Conservation (phyloP, 2,329 filamentous ascomycete species). For the Hirsutella thompsonii region DNA sequence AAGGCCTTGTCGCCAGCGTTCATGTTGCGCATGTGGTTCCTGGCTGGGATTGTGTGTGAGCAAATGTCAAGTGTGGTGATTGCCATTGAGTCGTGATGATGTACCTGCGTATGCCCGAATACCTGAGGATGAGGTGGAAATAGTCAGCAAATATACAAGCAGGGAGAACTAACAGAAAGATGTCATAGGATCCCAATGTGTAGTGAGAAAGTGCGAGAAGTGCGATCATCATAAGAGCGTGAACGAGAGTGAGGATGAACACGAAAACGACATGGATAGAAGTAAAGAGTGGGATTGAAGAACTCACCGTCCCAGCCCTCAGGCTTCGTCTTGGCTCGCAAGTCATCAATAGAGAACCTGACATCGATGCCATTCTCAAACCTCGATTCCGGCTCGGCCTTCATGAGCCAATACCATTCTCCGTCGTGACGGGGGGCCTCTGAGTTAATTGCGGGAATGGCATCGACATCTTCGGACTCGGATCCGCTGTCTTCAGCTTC, state of each 20-base stretch:
- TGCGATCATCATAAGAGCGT: too few relatives aligned
- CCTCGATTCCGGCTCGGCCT: slow-evolving; percentile 78
- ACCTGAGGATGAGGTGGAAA: slow-evolving; percentile 16
- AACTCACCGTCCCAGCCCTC: slow-evolving; percentile 82
- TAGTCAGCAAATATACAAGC: not conserved
- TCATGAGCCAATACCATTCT: slow-evolving; percentile 64
- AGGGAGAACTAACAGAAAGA: too few relatives aligned
- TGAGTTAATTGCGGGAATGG: slow-evolving; percentile 23
- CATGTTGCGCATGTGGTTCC: slow-evolving; percentile 88
- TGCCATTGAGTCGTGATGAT: not conserved
- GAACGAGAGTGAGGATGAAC: too few relatives aligned
- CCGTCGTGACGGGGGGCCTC: slow-evolving; percentile 26
- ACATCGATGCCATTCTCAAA: slow-evolving; percentile 81
- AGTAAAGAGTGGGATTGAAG: too few relatives aligned
- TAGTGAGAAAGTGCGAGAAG: too few relatives aligned
- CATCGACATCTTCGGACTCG: slow-evolving; percentile 16
- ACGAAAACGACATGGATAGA: too few relatives aligned
- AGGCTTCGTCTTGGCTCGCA: slow-evolving; percentile 57
- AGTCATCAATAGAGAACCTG: slow-evolving; percentile 86
- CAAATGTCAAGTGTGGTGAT: not conserved
- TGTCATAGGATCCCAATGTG: too few relatives aligned
- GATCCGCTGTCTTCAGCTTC: slow-evolving; percentile 6
- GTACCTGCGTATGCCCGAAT: slow-evolving; percentile 36
- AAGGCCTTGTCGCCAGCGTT: slow-evolving; percentile 84
- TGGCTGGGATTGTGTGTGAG: slow-evolving; percentile 32